These are phyloP conservation scores for Geotrichum ghanense DNA, from an alignment of 805 yeast genomes.

Conservation along the genomic window DNA sequence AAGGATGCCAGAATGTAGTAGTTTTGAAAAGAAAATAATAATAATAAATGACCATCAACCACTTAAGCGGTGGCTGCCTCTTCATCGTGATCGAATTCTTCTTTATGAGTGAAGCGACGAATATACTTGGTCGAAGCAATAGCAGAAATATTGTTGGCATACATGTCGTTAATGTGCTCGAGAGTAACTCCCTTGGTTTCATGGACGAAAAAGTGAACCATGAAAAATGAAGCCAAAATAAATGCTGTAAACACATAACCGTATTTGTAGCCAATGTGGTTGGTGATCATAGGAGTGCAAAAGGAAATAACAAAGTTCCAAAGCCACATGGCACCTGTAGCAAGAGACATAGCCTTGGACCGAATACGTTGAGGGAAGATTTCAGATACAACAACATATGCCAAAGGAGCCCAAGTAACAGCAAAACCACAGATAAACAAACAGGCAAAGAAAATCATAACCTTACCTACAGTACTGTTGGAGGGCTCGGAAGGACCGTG, in stretches of 20 bases:
- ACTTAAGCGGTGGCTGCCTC: background rate
- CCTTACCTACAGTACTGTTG: constrained; percentile 33
- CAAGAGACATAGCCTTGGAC: constrained; percentile 53
- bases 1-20: too few relatives aligned
- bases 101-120: background rate
- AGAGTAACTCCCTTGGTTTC: constrained; percentile 75
- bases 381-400: constrained; percentile 63
- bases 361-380: constrained; percentile 48
- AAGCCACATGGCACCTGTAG: constrained; percentile 32
- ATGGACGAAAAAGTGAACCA: constrained; percentile 60
- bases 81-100: background rate
- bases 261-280: constrained; percentile 48
- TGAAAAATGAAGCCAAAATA: constrained; percentile 45
- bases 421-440: constrained; percentile 40
- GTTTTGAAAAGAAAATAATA: background rate
- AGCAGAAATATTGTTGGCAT: constrained; percentile 27
- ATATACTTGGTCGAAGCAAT: background rate
- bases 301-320: constrained; percentile 49
- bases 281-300: constrained; percentile 56
- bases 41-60: background rate
- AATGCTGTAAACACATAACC: constrained; percentile 60
- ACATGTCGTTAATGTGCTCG: constrained; percentile 70
- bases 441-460: constrained; percentile 47
- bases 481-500: constrained; percentile 20
- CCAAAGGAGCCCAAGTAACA: constrained; percentile 51